Percentiles rank a stretch among this genome's conserved stretches.
Conservation (phyloP, 225 moss, liverwort and hornwort genomes). For the Sphagnum tenellum region DNA sequence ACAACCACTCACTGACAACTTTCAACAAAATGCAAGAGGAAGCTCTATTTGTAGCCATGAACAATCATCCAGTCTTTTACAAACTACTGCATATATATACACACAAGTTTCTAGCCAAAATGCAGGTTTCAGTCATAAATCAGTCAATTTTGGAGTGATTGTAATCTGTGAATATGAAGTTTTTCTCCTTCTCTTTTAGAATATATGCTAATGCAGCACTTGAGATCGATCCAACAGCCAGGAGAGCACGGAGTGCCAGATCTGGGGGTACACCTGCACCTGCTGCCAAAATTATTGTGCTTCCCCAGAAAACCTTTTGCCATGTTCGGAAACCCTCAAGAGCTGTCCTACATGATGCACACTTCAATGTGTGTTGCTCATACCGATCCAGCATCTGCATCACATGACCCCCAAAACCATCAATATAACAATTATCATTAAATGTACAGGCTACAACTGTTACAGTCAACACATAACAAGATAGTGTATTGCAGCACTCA, state of each 20-base stretch:
- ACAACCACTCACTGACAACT: too few relatives aligned
- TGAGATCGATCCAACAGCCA: slow-evolving; percentile 54
- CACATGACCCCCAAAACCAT: too few relatives aligned
- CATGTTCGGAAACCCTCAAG: slow-evolving; percentile 53
- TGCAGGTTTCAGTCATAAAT: background rate
- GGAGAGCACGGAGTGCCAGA: slow-evolving; percentile 39
- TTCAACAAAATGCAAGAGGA: too few relatives aligned
- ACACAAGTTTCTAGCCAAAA: too few relatives aligned
- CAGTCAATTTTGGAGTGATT: slow-evolving; percentile 74
- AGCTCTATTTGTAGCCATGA: too few relatives aligned
- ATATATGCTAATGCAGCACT: slow-evolving; percentile 49
- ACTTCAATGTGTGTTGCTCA: slow-evolving; percentile 83
- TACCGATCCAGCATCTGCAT: slow-evolving; percentile 81
- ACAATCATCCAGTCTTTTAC: too few relatives aligned
- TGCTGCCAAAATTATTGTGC: slow-evolving; percentile 64
- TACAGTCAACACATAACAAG: too few relatives aligned
- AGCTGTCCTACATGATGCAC: slow-evolving; percentile 73
- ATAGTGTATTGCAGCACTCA: too few relatives aligned
- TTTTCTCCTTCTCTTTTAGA: slow-evolving; percentile 65
- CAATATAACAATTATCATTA: too few relatives aligned
- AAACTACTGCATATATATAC: too few relatives aligned
- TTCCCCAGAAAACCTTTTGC: slow-evolving; percentile 64
- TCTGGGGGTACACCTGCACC: slow-evolving; percentile 71
- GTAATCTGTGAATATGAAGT: slow-evolving; percentile 73
- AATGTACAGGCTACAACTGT: too few relatives aligned